Conservation (phyloP, 1,139 yeast genomes). For the Zygosaccharomyces sapae region DNA sequence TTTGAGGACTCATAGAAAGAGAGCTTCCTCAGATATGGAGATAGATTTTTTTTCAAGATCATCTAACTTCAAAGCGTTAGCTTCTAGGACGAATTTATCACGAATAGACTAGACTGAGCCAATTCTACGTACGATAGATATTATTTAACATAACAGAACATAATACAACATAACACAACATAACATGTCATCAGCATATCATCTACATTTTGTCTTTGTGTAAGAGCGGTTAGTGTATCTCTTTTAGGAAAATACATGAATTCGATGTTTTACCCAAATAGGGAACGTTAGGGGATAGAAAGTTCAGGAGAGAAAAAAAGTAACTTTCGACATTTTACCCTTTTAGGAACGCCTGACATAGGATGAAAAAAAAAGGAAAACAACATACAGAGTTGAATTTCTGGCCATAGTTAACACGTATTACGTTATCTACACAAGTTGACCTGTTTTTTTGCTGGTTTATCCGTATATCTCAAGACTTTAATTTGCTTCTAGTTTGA, state of each 20-base stretch:
- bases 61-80: constrained; percentile 20
- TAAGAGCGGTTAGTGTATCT: neutral
- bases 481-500: neutral
- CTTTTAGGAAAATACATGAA: neutral
- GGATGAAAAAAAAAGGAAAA: neutral
- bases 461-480: neutral
- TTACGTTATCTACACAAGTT: neutral
- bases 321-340: constrained; percentile 3
- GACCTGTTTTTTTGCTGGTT: neutral
- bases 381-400: neutral
- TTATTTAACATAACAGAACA: neutral
- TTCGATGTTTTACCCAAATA: neutral
- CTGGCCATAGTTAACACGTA: neutral
- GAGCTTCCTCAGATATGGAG: constrained; percentile 30
- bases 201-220: too few relatives aligned
- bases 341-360: neutral
- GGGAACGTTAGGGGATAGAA: neutral
- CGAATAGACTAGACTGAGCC: neutral
- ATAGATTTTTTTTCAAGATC: constrained; percentile 27
- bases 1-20: constrained; percentile 23
- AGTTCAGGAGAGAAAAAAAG: neutral
- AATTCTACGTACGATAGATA: neutral
- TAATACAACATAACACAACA: too few relatives aligned
- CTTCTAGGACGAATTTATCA: neutral
- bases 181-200: too few relatives aligned